Base-by-base conservation (phyloP, 352 stramenopile genomes). In the Phytopythium sindhum region DNA sequence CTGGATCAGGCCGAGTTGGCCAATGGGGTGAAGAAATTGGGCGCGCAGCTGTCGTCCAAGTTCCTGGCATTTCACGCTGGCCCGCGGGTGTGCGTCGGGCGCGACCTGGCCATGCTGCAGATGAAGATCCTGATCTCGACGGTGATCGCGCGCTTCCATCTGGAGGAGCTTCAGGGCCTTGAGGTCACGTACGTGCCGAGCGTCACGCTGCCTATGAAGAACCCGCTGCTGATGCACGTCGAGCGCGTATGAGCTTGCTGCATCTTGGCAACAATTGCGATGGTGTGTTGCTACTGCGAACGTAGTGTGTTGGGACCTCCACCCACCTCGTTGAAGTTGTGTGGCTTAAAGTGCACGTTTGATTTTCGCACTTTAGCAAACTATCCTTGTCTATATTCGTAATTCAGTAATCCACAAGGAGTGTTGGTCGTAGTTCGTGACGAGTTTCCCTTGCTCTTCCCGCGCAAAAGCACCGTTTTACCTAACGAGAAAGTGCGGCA, bases 161-260 rank as follows among this genome's bases (percentile, higher is more conserved):
- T 86, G 24, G 57, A 29, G 1, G 60, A 73, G 61, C 53, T 73
- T 2, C 68, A 70, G 47, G 64, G 57, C 0, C 67, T 80, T 28
- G 59, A 76, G 9, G 65, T 80, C 8, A 64, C 67, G 1, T 78
- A 78, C 42, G 55, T 65, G 1, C 69, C 72, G 58, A 69, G 69
- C 9, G 77, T 81, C 24, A 80, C 70, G 29, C 70, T 84, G 35
- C 69, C 73, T n/a, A 81, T 84, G 72, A 70, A 58, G 44, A 70
- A 64, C 17, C 61, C 65, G 50, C 23, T 71, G 31, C 39, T 67
- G 15, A 71, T 71, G 47, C 48, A 19, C 3, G 45, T 66, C 12
- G 24, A 57, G 39, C 44, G 48, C 6, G n/a, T 58, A 15, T 61
- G 48, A 39, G 24, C n/a, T n/a, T n/a, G n/a, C n/a, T n/a, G n/a